These are phyloP conservation scores for Pythium pyrilobum DNA, from an alignment of 352 stramenopile genomes.

Conservation along the genomic window DNA sequence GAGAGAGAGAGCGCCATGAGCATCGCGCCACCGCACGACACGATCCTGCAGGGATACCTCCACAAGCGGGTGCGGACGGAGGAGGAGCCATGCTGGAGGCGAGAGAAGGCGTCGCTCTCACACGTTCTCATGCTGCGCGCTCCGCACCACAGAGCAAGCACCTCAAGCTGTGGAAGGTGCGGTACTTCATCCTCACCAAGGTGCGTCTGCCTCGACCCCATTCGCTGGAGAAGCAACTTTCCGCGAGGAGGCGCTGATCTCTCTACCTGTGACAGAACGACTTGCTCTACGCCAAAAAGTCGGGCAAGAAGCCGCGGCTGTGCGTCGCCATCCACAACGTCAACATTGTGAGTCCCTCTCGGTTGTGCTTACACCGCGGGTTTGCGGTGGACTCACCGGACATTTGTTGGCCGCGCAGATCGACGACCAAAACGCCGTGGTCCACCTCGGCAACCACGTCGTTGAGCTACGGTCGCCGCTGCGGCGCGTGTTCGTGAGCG, in stretches of 20 bases:
- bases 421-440: slow-evolving; percentile 76
- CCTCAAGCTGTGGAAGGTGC: slow-evolving; percentile 82
- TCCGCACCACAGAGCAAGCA: slow-evolving; percentile 57
- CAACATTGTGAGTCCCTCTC: slow-evolving; percentile 45
- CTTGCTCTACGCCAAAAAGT: slow-evolving; percentile 78
- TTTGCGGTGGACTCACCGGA: too few species aligned
- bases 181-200: slow-evolving; percentile 79
- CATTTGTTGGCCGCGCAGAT: slow-evolving; percentile 34
- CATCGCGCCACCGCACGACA: slow-evolving; percentile 35
- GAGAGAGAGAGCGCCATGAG: slow-evolving; percentile 28
- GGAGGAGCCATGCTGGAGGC: too few species aligned
- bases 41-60: slow-evolving; percentile 76
- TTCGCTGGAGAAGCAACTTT: too few species aligned
- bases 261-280: too few species aligned
- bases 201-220: too few species aligned
- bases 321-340: slow-evolving; percentile 40
- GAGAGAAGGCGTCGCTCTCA: not conserved
- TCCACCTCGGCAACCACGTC: slow-evolving; percentile 69
- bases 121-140: not conserved
- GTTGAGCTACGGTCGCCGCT: slow-evolving; percentile 58
- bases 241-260: too few species aligned
- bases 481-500: slow-evolving; percentile 59
- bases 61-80: slow-evolving; percentile 61
- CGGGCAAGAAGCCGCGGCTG: slow-evolving; percentile 63
- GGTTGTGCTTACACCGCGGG: not conserved